Evolutionary conservation across 306 rosid genomes (phyloP), one percentile per base, ranked within the genome.

Genomic region (Pyrus pyrifolia): DNA sequence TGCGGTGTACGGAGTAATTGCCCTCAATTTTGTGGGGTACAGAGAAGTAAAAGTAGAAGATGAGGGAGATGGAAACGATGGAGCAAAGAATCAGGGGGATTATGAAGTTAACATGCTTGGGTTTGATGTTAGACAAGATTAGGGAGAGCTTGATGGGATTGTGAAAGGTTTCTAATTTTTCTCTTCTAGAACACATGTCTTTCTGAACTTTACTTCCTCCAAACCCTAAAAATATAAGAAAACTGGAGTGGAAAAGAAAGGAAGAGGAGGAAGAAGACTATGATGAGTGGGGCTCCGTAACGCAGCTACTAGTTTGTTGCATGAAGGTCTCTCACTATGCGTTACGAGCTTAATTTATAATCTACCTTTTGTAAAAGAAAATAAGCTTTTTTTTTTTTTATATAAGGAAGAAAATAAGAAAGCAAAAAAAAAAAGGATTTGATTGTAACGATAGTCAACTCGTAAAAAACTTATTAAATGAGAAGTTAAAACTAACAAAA

Each of bases 1-100:
- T 38, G 7, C 42, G 42, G 42, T 7, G 42, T 38, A 38, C 42
- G 42, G 42, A 7, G 10, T 38, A 38, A 38, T 38, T 38, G 42
- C 42, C 42, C 42, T 38, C 42, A 38, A 38, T 38, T 38, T 38
- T 38, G 42, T 38, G 42, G 42, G 42, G 42, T 38, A 7, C 42
- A 38, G 42, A 38, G 42, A 38, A 38, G 42, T 38, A 38, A 38
- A 38, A 71, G 83, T 58, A 80, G 79, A 85, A 51, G 76, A 90
- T 10, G 64, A 59, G 8, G 25, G 64, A 59, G 64, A 59, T 11
- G 31, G 31, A 59, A 11, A 29, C 17, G 42, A 86, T 14, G 13
- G 80, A 70, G 62, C 72, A 85, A 42, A 87, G 17, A 2, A 67
- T 59, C 1, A 85, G 62, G 66, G 12, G 45, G 45, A 29, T 38